Conservation (phyloP, 2,329 filamentous ascomycete genomes). For the Monosporascus sp. region DNA sequence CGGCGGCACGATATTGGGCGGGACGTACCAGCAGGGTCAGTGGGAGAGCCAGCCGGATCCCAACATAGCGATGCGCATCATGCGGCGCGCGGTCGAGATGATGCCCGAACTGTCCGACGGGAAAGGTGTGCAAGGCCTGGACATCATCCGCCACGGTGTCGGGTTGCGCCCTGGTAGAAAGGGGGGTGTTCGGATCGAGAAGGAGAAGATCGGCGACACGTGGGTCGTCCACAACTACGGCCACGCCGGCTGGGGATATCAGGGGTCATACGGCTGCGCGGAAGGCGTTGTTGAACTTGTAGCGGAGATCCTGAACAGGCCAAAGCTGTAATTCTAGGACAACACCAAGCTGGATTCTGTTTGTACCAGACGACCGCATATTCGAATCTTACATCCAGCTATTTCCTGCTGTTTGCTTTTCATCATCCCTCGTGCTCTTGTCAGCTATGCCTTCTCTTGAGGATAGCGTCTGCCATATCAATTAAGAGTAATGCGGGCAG, state of each 20-base stretch:
- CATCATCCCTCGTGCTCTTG: no score
- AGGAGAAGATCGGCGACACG: constrained; percentile 58
- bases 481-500: no score
- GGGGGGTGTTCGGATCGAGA: constrained; percentile 72
- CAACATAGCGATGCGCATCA: constrained; percentile 75
- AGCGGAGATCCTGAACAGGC: constrained; percentile 46
- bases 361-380: no score
- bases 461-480: no score
- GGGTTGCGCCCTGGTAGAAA: constrained; percentile 72
- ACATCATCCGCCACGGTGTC: constrained; percentile 75
- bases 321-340: constrained; percentile 14
- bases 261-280: constrained; percentile 65
- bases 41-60: constrained; percentile 79
- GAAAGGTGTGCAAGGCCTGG: constrained; percentile 66
- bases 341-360: no score
- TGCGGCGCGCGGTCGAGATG: constrained; percentile 66
- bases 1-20: constrained; percentile 85
- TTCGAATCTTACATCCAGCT: no score
- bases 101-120: constrained; percentile 61
- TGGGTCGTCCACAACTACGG: constrained; percentile 79
- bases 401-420: no score
- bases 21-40: constrained; percentile 72
- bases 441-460: no score
- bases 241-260: constrained; percentile 74
- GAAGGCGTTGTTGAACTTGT: constrained; percentile 63